phyloP scores from a whole-genome alignment of 306 rosid genomes.

The Hippophae rhamnoides region DNA sequence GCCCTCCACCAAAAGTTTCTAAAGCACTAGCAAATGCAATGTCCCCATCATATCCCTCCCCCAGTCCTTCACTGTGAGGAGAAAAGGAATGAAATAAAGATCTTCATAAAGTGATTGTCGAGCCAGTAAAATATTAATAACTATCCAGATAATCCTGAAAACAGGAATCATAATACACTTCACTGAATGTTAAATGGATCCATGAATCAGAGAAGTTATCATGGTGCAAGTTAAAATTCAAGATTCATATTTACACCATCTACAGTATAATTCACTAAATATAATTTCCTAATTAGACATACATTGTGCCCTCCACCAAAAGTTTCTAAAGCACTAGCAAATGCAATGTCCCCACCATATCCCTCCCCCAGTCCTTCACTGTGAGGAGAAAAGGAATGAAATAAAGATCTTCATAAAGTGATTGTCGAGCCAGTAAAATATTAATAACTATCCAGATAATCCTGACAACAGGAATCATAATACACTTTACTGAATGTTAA shows the following conservation, averaged over 20 bases:
- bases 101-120: conserved; percentile 9
- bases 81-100: conserved; percentile 22
- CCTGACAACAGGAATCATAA: background rate
- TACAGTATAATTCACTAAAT: too few species aligned
- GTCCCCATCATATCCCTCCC: conserved; percentile 97
- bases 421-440: conserved; percentile 4
- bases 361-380: conserved; percentile 99
- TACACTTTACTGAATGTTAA: background rate
- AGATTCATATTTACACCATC: too few species aligned
- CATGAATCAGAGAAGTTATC: too few species aligned
- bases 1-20: conserved; percentile 97
- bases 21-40: conserved; percentile 97
- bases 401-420: conserved; percentile 18
- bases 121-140: conserved; percentile 3
- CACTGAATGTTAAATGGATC: background rate
- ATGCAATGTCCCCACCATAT: conserved; percentile 97
- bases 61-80: conserved; percentile 82
- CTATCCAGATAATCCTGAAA: background rate
- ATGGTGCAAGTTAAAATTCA: too few species aligned
- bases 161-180: conserved; percentile 1
- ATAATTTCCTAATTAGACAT: too few species aligned
- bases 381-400: conserved; percentile 22
- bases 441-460: background rate
- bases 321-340: conserved; percentile 91
- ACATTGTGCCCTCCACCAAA: conserved; percentile 99